A percentile compares a stretch with the other conserved stretches of the same genome.
phyloP scores from a whole-genome alignment of 2,329 filamentous ascomycete species.

The Scedosporium boydii region DNA sequence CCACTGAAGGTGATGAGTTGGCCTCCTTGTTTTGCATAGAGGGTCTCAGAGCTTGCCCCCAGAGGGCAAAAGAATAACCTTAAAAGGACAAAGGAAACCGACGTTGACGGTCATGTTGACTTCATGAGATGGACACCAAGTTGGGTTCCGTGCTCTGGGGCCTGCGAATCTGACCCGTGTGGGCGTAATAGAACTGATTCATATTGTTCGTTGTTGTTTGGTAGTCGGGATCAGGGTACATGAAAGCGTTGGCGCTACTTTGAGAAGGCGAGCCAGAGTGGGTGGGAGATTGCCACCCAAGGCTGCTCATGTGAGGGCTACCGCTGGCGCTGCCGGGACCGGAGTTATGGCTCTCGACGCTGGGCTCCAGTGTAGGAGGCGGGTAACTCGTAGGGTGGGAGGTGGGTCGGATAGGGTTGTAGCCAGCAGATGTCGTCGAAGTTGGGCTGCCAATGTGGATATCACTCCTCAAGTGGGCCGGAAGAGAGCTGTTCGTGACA shows the following conservation, averaged over 20 bases:
- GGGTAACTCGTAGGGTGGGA: constrained; percentile 78
- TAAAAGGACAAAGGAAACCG: not conserved
- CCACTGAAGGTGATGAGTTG: not conserved
- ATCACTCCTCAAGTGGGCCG: constrained; percentile 71
- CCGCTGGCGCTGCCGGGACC: constrained; percentile 61
- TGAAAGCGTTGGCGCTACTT: constrained; percentile 49
- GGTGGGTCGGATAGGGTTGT: constrained; percentile 57
- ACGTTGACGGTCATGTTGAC: not conserved
- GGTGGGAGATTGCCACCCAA: constrained; percentile 80
- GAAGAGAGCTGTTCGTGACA: constrained; percentile 64
- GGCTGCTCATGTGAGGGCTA: constrained; percentile 74
- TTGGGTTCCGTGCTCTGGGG: constrained; percentile 66
- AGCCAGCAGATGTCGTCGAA: constrained; percentile 54
- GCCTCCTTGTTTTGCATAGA: not conserved
- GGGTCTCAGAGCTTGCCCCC: not conserved
- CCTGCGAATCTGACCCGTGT: constrained; percentile 51
- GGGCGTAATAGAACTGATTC: constrained; percentile 58
- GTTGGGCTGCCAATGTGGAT: constrained; percentile 62
- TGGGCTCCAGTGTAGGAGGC: constrained; percentile 81
- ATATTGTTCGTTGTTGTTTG: constrained; percentile 42
- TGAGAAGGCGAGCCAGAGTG: constrained; percentile 66
- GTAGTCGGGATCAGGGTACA: constrained; percentile 72
- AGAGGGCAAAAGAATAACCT: not conserved
- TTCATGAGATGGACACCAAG: constrained; percentile 30
- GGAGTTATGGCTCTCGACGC: constrained; percentile 60